Evolutionary conservation across 176 grass and related monocot species (phyloP).

Genomic region (Bolboschoenus planiculmis): DNA sequence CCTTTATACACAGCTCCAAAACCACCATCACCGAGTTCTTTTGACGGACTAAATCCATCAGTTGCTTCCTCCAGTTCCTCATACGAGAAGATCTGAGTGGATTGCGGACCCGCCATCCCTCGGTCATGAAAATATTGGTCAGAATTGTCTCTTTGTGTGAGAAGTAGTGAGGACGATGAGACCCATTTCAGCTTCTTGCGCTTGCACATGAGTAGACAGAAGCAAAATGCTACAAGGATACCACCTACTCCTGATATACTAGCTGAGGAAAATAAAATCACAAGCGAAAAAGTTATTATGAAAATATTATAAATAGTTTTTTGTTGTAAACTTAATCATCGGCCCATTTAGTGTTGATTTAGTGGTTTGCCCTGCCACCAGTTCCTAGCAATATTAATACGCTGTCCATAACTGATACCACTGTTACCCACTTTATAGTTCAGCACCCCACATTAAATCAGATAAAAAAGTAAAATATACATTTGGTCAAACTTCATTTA

Average conservation of each 20-base stretch:
- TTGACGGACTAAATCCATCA: slow-evolving; percentile 52
- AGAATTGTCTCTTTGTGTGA: slow-evolving; percentile 27
- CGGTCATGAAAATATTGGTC: slow-evolving; percentile 39
- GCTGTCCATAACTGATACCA: too few species aligned
- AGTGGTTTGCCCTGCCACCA: not conserved
- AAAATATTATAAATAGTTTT: not conserved
- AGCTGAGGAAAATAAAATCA: slow-evolving; percentile 11
- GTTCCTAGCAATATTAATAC: not conserved
- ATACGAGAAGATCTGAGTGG: slow-evolving; percentile 59
- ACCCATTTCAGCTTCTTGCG: slow-evolving; percentile 34
- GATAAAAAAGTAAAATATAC: too few species aligned
- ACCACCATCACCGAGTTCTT: slow-evolving; percentile 77
- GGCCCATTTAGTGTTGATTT: too few species aligned
- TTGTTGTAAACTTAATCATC: not conserved
- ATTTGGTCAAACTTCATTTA: too few species aligned
- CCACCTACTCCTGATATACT: slow-evolving; percentile 6
- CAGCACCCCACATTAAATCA: not conserved
- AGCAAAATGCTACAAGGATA: not conserved
- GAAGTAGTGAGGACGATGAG: slow-evolving; percentile 2
- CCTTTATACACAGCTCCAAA: slow-evolving; percentile 90
- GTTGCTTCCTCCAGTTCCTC: slow-evolving; percentile 76
- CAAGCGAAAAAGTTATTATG: not conserved
- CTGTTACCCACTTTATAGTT: not conserved
- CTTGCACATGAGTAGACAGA: slow-evolving; percentile 22
- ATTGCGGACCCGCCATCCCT: slow-evolving; percentile 33